A percentile compares a stretch with the other conserved stretches of the same genome.
These are phyloP conservation scores for Hypoxylon sp. DNA, from an alignment of 2,329 filamentous ascomycete genomes.

Conservation along the genomic window DNA sequence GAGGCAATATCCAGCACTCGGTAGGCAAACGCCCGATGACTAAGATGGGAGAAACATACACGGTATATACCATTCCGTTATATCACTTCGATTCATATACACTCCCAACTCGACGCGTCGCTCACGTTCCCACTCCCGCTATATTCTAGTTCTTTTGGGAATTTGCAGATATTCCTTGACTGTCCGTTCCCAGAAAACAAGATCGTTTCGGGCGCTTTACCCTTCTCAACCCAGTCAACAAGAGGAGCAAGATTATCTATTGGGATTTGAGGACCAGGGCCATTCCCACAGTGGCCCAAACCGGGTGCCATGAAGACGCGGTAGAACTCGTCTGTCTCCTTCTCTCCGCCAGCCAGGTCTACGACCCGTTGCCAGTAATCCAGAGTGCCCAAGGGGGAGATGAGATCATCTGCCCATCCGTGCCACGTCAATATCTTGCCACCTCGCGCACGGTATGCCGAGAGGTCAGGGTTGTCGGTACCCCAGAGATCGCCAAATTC, in stretches of 20 bases:
- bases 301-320: constrained; percentile 66
- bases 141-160: constrained; percentile 42
- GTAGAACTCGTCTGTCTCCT: constrained; percentile 64
- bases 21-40: too few relatives aligned
- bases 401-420: not conserved
- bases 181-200: constrained; percentile 34
- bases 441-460: not conserved
- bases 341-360: constrained; percentile 37
- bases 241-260: constrained; percentile 40
- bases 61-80: not conserved
- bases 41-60: not conserved
- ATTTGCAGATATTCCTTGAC: constrained; percentile 38
- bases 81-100: constrained; percentile 26
- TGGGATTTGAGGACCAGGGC: constrained; percentile 55
- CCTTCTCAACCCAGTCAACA: constrained; percentile 48
- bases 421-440: constrained; percentile 1
- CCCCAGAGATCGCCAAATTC: not conserved
- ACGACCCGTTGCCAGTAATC: constrained; percentile 54
- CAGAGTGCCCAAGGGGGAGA: not conserved
- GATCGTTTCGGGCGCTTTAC: constrained; percentile 44
- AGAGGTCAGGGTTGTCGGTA: not conserved
- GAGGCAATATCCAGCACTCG: too few relatives aligned
- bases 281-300: constrained; percentile 65
- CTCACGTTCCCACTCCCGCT: constrained; percentile 40
- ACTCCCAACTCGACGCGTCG: constrained; percentile 44